Percentiles rank a stretch among this genome's conserved stretches.
Conservation (phyloP, 306 rosid species). For the Oemleria cerasiformis region DNA sequence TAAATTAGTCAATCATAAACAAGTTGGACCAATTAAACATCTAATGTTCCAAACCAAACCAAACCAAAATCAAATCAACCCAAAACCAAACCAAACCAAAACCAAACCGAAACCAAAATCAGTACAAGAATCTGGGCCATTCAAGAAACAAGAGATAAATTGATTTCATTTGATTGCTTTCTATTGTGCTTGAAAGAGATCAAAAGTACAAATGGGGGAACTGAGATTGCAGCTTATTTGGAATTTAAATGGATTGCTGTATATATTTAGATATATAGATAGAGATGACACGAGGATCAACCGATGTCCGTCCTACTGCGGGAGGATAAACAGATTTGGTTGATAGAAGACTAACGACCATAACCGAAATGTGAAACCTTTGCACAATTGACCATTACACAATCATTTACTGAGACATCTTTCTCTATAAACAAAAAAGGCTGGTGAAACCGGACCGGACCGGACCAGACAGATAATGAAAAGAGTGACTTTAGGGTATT, state of each 20-base stretch:
- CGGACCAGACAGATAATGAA: constrained; percentile 14
- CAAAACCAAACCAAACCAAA: too few relatives aligned
- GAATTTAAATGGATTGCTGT: constrained; percentile 24
- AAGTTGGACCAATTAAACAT: too few relatives aligned
- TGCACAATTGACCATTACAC: constrained; percentile 38
- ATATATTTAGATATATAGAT: background rate
- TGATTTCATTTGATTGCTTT: background rate
- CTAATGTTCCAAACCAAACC: too few relatives aligned
- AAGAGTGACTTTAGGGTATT: constrained; percentile 9
- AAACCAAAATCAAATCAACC: too few relatives aligned
- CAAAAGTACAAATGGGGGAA: constrained; percentile 8
- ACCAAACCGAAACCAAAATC: too few relatives aligned
- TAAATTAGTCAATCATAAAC: too few relatives aligned
- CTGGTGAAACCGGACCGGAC: constrained; percentile 23
- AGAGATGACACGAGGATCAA: constrained; percentile 25
- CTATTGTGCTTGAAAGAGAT: constrained; percentile 17
- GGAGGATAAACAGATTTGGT: constrained; percentile 29
- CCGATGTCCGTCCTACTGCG: constrained; percentile 34
- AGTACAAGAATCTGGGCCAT: too few relatives aligned
- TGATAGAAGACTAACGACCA: constrained; percentile 23
- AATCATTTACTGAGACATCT: constrained; percentile 5
- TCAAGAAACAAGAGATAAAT: too few relatives aligned
- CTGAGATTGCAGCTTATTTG: constrained; percentile 38
- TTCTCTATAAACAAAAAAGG: constrained; percentile 39
- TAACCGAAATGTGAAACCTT: constrained; percentile 29